Percentiles rank a stretch among this genome's conserved stretches.
Evolutionary conservation across 2,329 filamentous ascomycete genomes (phyloP).

Genomic region (Cyphellophora europaea): DNA sequence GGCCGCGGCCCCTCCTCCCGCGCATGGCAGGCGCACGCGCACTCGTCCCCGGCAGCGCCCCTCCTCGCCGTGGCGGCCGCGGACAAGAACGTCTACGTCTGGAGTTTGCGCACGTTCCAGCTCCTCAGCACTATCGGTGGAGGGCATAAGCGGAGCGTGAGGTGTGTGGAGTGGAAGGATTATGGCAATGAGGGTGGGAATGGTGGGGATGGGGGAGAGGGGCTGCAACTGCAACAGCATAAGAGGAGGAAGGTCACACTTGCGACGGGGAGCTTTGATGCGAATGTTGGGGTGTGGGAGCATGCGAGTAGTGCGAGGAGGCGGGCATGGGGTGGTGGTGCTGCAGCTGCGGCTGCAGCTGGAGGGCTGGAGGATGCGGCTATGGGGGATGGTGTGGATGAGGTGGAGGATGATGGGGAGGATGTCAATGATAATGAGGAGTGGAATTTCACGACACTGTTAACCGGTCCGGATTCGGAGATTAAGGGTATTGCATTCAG

Average conservation of each 20-base stretch:
- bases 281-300: constrained; percentile 75
- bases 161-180: constrained; percentile 72
- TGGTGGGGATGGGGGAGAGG: not conserved
- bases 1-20: constrained; percentile 41
- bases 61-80: constrained; percentile 82
- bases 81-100: constrained; percentile 78
- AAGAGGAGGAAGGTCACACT: constrained; percentile 59
- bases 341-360: not conserved
- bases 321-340: constrained; percentile 3
- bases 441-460: constrained; percentile 84
- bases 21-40: constrained; percentile 77
- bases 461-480: constrained; percentile 93
- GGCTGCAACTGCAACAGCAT: too few relatives aligned
- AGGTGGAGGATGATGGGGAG: constrained; percentile 19
- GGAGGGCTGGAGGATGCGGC: constrained; percentile 12
- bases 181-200: constrained; percentile 6
- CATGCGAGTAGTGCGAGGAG: constrained; percentile 19
- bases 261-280: constrained; percentile 88
- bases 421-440: constrained; percentile 61
- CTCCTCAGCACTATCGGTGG: constrained; percentile 72
- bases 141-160: constrained; percentile 85
- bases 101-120: constrained; percentile 72
- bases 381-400: not conserved
- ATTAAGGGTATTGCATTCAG: constrained; percentile 69
- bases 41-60: constrained; percentile 63